These are phyloP conservation scores for Chaetomiaceae sp. DNA, from an alignment of 2,329 filamentous ascomycete species.

Conservation along the genomic window DNA sequence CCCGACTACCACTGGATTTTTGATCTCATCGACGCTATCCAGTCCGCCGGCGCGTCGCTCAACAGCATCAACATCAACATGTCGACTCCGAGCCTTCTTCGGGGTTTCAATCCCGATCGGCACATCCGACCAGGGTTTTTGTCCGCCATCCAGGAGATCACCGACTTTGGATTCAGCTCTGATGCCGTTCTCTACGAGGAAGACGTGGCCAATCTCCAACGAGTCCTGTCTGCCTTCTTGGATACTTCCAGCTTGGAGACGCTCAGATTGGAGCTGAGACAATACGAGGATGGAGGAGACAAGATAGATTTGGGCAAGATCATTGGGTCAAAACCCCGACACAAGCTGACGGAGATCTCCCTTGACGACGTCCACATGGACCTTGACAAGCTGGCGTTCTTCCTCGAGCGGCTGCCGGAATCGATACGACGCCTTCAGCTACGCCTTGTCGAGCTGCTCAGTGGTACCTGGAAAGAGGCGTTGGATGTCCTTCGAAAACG, in stretches of 20 bases:
- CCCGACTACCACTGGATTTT: not conserved
- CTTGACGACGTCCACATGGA: not conserved
- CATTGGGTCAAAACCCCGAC: not conserved
- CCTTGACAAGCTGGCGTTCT: not conserved
- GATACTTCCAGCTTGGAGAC: not conserved
- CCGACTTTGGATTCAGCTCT: not conserved
- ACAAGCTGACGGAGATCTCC: not conserved
- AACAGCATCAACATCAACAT: not conserved
- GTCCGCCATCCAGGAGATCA: constrained; percentile 1
- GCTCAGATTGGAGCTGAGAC: not conserved
- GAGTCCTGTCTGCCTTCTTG: constrained; percentile 8
- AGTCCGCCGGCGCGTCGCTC: not conserved
- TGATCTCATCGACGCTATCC: not conserved
- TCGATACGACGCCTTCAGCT: not conserved
- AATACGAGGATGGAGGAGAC: too few relatives aligned
- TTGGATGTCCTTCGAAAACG: constrained; percentile 16
- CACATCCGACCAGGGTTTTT: not conserved
- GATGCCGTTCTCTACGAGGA: not conserved
- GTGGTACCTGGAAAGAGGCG: constrained; percentile 9
- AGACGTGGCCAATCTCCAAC: not conserved
- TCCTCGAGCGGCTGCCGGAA: constrained; percentile 6
- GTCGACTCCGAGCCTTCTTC: not conserved
- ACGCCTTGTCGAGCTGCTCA: not conserved
- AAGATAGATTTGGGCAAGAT: not conserved
- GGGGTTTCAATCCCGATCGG: not conserved